phyloP scores from a whole-genome alignment of 202 grass and related monocot species.

The Setaria viridis region DNA sequence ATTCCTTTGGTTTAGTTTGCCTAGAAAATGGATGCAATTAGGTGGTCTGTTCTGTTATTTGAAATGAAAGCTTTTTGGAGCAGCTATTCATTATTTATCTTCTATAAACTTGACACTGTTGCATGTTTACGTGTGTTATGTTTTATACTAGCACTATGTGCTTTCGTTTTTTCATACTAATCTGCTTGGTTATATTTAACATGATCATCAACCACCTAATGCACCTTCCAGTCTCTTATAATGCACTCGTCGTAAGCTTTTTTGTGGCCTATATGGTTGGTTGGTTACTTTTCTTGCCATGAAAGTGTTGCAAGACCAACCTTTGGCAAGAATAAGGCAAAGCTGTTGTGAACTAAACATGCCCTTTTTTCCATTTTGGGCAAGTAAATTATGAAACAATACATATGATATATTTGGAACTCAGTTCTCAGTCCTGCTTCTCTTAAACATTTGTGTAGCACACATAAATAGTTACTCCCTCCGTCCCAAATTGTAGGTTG shows the following conservation, averaged over 20 bases:
- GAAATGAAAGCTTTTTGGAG: not conserved
- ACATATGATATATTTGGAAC: not conserved
- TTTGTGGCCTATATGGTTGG: not conserved
- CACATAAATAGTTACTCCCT: not conserved
- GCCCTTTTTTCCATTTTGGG: not conserved
- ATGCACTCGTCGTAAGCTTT: not conserved
- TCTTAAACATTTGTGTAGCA: not conserved
- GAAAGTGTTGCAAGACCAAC: not conserved
- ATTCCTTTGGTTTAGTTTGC: not conserved
- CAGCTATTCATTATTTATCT: not conserved
- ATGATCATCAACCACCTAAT: slow-evolving; percentile 32
- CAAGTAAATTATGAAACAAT: not conserved
- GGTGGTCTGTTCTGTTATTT: slow-evolving; percentile 2
- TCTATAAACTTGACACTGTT: not conserved
- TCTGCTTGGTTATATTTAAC: slow-evolving; percentile 21
- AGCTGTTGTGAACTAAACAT: not conserved
- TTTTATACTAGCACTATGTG: not conserved
- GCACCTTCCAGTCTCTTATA: not conserved
- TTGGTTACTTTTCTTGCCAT: not conserved
- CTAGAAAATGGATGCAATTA: not conserved
- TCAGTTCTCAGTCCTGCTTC: not conserved
- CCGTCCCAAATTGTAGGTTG: too few species aligned
- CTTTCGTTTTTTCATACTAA: not conserved
- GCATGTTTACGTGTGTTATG: not conserved
- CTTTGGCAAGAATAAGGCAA: not conserved